phyloP scores from a whole-genome alignment of 805 yeast species.

The Scheffersomyces coipomensis region DNA sequence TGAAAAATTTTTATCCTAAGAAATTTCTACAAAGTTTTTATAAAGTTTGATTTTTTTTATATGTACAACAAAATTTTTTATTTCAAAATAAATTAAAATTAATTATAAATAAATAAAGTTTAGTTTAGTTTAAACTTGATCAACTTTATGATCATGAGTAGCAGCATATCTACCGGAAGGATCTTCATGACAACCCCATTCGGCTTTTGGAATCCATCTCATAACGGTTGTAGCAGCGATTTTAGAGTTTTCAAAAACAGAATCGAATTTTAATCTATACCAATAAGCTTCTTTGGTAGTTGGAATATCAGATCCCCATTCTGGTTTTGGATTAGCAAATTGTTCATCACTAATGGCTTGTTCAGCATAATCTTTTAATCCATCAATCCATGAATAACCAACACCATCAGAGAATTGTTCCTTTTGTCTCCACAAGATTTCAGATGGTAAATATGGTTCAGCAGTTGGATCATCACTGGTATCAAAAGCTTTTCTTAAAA shows the following conservation, averaged over 20 bases:
- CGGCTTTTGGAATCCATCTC: constrained; percentile 99
- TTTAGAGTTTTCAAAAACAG: constrained; percentile 67
- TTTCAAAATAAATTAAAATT: neutral
- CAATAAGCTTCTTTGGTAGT: constrained; percentile 98
- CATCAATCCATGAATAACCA: constrained; percentile 99
- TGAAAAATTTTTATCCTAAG: constrained; percentile 9
- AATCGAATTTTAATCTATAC: constrained; percentile 97
- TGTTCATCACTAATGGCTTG: constrained; percentile 83
- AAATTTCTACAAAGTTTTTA: too few species aligned
- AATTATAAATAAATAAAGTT: neutral
- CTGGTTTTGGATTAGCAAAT: constrained; percentile 85
- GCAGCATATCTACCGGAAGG: constrained; percentile 97
- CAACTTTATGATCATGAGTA: constrained; percentile 67
- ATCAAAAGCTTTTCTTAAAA: constrained; percentile 96
- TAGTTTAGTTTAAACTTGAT: constrained; percentile 5
- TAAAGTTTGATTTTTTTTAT: too few species aligned
- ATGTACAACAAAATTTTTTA: too few species aligned
- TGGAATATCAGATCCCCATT: constrained; percentile 96
- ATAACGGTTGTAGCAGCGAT: constrained; percentile 95
- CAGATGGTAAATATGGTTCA: constrained; percentile 90
- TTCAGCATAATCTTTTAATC: constrained; percentile 94
- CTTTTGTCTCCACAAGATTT: constrained; percentile 98
- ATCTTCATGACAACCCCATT: constrained; percentile 99
- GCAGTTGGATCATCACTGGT: constrained; percentile 76
- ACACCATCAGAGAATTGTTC: constrained; percentile 99